Conservation (phyloP, 2,329 filamentous ascomycete species). For the Aquanectria penicillioides region DNA sequence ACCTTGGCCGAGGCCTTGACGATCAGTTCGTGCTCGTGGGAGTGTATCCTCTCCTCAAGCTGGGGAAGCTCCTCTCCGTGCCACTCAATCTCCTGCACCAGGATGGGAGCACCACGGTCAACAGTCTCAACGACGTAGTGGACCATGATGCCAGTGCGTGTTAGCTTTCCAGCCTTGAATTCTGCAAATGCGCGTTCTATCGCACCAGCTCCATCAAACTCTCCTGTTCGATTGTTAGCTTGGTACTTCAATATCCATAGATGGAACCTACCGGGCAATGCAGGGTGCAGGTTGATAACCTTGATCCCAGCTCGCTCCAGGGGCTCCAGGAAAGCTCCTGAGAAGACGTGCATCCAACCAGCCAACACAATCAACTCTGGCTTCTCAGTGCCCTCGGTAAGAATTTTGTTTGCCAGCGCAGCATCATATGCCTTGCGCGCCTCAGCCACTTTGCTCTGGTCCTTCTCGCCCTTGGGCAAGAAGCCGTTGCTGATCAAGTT, state of each 20-base stretch:
- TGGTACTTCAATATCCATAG: background rate
- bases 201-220: constrained; percentile 80
- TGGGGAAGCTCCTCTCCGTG: constrained; percentile 71
- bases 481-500: constrained; percentile 81
- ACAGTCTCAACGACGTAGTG: constrained; percentile 86
- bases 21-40: constrained; percentile 79
- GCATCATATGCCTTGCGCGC: constrained; percentile 79
- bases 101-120: constrained; percentile 79
- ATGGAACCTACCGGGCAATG: constrained; percentile 65
- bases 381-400: constrained; percentile 59
- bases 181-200: constrained; percentile 82
- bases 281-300: constrained; percentile 87
- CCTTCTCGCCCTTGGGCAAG: constrained; percentile 64
- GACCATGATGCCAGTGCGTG: constrained; percentile 86
- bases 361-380: constrained; percentile 84
- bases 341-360: constrained; percentile 89
- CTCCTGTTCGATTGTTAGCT: constrained; percentile 52
- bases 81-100: constrained; percentile 74
- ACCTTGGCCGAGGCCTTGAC: constrained; percentile 73
- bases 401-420: constrained; percentile 75
- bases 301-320: constrained; percentile 69
- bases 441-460: constrained; percentile 62
- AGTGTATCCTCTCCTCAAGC: constrained; percentile 78
- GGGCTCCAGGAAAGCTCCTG: constrained; percentile 74
- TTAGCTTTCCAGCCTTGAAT: constrained; percentile 70